Percentiles rank a stretch among this genome's conserved stretches.
These are phyloP conservation scores for Cordyceps farinosa DNA, from an alignment of 2,329 filamentous ascomycete genomes.

Conservation along the genomic window DNA sequence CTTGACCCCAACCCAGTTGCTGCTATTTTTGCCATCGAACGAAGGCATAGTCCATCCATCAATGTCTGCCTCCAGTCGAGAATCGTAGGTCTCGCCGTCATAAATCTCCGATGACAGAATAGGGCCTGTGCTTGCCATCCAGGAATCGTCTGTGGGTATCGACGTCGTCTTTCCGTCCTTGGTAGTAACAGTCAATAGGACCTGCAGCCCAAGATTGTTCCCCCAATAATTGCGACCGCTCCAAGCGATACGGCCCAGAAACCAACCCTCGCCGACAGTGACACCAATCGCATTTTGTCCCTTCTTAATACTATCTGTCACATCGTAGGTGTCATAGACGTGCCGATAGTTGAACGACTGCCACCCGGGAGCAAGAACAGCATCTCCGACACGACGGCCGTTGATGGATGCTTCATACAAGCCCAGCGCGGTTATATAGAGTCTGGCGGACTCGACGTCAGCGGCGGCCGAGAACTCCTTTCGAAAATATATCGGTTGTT, in stretches of 20 bases:
- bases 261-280: conserved; percentile 50
- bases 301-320: conserved; percentile 38
- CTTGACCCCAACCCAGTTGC: conserved; percentile 30
- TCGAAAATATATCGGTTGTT: conserved; percentile 32
- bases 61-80: conserved; percentile 29
- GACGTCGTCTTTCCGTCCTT: conserved; percentile 28
- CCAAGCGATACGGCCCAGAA: conserved; percentile 35
- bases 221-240: conserved; percentile 34
- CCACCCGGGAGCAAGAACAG: conserved; percentile 49
- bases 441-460: conserved; percentile 33
- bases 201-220: conserved; percentile 36
- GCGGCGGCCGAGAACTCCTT: conserved; percentile 30
- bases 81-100: conserved; percentile 51
- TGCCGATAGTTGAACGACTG: conserved; percentile 47
- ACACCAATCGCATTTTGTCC: conserved; percentile 36
- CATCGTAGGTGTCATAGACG: conserved; percentile 52
- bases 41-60: conserved; percentile 26
- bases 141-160: conserved; percentile 36
- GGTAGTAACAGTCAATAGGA: conserved; percentile 35
- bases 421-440: conserved; percentile 46
- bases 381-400: conserved; percentile 37
- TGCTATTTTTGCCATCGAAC: conserved; percentile 23
- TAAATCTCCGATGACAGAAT: conserved; percentile 44
- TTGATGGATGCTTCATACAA: conserved; percentile 48
- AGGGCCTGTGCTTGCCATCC: conserved; percentile 34